These are phyloP conservation scores for Tylopilus plumbeoviolaceoides DNA, from an alignment of 768 basidiomycete species.

Conservation along the genomic window DNA sequence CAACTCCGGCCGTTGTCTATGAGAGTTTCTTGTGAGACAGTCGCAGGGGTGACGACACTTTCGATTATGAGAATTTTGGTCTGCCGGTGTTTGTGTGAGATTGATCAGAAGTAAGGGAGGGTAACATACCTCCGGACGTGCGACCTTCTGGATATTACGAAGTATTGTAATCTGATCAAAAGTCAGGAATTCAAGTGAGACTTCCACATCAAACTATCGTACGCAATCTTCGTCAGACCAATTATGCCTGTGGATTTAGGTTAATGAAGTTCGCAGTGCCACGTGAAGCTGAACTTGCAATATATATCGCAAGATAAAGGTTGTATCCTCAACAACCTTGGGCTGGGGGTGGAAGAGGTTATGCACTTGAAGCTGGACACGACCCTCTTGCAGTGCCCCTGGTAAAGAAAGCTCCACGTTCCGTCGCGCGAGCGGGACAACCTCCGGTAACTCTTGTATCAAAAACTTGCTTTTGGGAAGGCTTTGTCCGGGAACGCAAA, in stretches of 20 bases:
- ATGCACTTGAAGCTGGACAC: not conserved
- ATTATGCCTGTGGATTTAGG: not conserved
- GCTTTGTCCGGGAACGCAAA: not conserved
- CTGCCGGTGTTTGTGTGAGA: not conserved
- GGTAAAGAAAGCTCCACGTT: not conserved
- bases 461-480: not conserved
- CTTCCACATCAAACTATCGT: not conserved
- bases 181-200: not conserved
- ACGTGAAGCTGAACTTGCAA: not conserved
- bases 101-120: not conserved
- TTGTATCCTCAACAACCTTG: not conserved
- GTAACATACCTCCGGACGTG: not conserved
- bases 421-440: not conserved
- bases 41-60: not conserved
- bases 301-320: not conserved
- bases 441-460: not conserved
- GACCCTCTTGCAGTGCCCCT: not conserved
- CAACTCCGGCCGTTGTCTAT: not conserved
- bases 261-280: not conserved
- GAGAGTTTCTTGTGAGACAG: not conserved
- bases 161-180: not conserved
- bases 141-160: not conserved
- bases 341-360: not conserved
- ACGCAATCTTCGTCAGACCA: conserved; percentile 4
- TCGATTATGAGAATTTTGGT: conserved; percentile 2